phyloP scores from a whole-genome alignment of 352 stramenopile genomes.

The Globisporangium spinosum region DNA sequence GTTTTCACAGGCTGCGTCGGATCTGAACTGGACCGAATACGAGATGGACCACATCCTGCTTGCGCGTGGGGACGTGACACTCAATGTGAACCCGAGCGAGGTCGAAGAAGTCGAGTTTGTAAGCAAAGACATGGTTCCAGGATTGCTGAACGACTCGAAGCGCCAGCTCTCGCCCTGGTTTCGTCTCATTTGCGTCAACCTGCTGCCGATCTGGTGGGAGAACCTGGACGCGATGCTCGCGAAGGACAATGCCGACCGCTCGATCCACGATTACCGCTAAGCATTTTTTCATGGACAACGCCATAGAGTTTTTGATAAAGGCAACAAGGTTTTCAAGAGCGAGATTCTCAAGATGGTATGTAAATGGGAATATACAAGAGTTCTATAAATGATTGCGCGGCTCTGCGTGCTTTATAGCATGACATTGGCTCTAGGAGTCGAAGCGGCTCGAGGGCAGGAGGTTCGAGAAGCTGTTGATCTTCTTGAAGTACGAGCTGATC shows the following conservation, averaged over 20 bases:
- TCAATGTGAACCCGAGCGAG: constrained; percentile 93
- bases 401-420: neutral
- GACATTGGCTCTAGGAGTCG: constrained; percentile 20
- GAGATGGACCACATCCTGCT: constrained; percentile 99
- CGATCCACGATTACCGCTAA: constrained; percentile 64
- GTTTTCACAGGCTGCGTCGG: constrained; percentile 47
- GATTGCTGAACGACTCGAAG: constrained; percentile 49
- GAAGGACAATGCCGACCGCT: constrained; percentile 43
- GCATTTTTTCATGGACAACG: neutral
- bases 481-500: constrained; percentile 73
- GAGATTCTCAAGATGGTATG: neutral
- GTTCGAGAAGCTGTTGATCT: constrained; percentile 50
- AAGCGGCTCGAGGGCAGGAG: constrained; percentile 47
- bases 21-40: constrained; percentile 95
- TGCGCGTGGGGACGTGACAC: constrained; percentile 66
- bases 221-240: constrained; percentile 58
- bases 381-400: constrained; percentile 7
- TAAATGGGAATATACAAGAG: neutral
- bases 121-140: constrained; percentile 45
- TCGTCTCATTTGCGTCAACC: constrained; percentile 59
- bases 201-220: constrained; percentile 74
- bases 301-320: neutral
- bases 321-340: neutral
- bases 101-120: constrained; percentile 91
- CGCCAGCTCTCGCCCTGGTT: constrained; percentile 85